Conservation (phyloP, 2,329 filamentous ascomycete genomes). For the Aureobasidium sp. region DNA sequence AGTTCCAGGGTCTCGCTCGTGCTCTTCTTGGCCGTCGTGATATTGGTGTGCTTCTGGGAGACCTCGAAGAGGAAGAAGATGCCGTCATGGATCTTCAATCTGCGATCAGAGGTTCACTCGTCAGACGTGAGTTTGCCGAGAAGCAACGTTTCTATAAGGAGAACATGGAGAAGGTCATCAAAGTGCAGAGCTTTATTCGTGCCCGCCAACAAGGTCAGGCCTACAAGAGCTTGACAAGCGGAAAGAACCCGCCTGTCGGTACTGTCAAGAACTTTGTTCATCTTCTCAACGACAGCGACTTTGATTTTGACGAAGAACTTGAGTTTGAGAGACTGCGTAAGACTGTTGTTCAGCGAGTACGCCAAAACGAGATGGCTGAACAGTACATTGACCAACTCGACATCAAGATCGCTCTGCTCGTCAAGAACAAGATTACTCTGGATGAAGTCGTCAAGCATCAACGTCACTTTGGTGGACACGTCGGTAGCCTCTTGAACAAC, state of each 20-base stretch:
- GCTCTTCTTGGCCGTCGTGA: constrained; percentile 71
- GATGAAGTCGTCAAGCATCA: constrained; percentile 97
- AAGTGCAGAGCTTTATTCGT: constrained; percentile 93
- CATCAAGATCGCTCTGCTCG: constrained; percentile 95
- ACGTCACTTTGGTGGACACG: constrained; percentile 87
- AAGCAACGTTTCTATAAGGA: constrained; percentile 85
- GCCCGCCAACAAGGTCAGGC: constrained; percentile 94
- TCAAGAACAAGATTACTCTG: constrained; percentile 99
- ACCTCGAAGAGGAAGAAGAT: constrained; percentile 80
- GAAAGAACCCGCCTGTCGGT: constrained; percentile 92
- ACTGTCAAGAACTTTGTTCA: constrained; percentile 98
- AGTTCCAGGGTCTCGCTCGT: constrained; percentile 68
- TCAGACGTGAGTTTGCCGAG: constrained; percentile 70
- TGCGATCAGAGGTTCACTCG: constrained; percentile 62
- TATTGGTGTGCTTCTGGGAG: constrained; percentile 65
- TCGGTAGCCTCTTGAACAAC: constrained; percentile 77
- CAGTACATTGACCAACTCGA: constrained; percentile 98
- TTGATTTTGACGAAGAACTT: constrained; percentile 97
- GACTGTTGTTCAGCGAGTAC: constrained; percentile 92
- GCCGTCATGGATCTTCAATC: constrained; percentile 68
- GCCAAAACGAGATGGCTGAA: constrained; percentile 93
- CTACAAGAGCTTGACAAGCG: constrained; percentile 92
- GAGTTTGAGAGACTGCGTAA: constrained; percentile 94
- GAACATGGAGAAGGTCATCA: constrained; percentile 98
- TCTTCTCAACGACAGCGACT: constrained; percentile 93